Percentiles rank a stretch among this genome's conserved stretches.
Evolutionary conservation across 306 rosid genomes (phyloP).

Genomic region (Alnus rubra): DNA sequence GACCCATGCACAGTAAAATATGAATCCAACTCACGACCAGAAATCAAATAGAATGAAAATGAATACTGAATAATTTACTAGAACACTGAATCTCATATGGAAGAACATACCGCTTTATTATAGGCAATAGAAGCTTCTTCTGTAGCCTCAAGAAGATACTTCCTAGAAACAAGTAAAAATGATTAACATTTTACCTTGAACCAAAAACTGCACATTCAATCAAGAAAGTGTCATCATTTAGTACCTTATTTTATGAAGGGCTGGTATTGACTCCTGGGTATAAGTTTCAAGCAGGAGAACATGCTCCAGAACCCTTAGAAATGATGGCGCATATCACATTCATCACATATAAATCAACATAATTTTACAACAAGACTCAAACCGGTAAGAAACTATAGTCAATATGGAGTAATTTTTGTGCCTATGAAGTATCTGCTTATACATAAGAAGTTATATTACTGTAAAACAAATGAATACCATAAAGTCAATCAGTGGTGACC

Average conservation of each 20-base stretch:
- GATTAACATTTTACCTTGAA: slow-evolving; percentile 9
- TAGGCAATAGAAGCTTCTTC: slow-evolving; percentile 87
- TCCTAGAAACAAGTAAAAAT: slow-evolving; percentile 43
- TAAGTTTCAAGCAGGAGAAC: slow-evolving; percentile 74
- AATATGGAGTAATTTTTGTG: background rate
- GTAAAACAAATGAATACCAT: background rate
- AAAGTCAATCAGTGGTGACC: background rate
- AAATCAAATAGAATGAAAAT: background rate
- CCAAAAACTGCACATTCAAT: slow-evolving; percentile 17
- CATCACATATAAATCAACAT: slow-evolving; percentile 12
- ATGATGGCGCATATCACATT: slow-evolving; percentile 20
- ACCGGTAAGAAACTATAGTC: background rate
- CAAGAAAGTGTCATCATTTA: background rate
- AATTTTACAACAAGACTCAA: background rate
- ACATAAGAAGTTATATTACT: background rate
- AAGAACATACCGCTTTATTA: slow-evolving; percentile 76
- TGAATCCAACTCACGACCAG: background rate
- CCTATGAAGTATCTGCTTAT: slow-evolving; percentile 6
- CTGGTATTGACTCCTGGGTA: slow-evolving; percentile 78
- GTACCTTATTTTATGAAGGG: slow-evolving; percentile 87
- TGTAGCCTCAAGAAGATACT: slow-evolving; percentile 84
- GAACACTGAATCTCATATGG: background rate
- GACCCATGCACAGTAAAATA: background rate
- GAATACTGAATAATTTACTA: background rate
- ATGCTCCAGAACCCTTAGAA: slow-evolving; percentile 75